Evolutionary conservation across 208 protist genomes (phyloP).

Genomic region (Trypanosoma vivax): DNA sequence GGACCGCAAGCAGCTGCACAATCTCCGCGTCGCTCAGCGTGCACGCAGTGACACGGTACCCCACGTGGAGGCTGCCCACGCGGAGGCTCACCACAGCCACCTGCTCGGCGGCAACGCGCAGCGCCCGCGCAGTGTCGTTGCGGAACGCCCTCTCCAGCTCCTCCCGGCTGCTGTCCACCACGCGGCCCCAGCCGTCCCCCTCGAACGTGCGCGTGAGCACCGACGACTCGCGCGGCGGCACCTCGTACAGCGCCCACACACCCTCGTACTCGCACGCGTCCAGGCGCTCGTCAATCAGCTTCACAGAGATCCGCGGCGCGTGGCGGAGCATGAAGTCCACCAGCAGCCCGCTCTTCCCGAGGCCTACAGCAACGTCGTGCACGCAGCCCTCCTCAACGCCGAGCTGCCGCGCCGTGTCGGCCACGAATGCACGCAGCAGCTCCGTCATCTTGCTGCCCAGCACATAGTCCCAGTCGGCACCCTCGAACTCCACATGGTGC

Average conservation of each 20-base stretch:
- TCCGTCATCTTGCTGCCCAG: neutral
- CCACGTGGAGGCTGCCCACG: neutral
- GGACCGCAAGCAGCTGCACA: neutral
- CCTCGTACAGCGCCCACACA: slow-evolving; percentile 47
- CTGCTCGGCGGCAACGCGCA: neutral
- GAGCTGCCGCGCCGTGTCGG: neutral
- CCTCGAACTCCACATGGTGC: neutral
- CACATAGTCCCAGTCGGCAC: neutral
- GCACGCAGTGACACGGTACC: neutral
- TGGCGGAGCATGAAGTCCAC: neutral
- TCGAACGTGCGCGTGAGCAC: slow-evolving; percentile 36
- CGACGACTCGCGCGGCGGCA: slow-evolving; percentile 24
- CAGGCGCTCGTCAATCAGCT: neutral
- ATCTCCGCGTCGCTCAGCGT: neutral
- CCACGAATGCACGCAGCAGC: neutral
- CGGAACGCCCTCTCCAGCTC: neutral
- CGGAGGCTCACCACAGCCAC: neutral
- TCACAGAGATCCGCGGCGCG: neutral
- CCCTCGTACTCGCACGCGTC: slow-evolving; percentile 24
- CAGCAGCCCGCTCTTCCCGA: neutral
- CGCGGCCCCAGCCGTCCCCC: slow-evolving; percentile 48
- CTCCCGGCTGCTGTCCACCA: slow-evolving; percentile 10
- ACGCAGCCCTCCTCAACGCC: neutral
- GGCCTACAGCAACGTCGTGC: neutral
- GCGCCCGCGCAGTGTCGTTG: neutral